Percentiles rank a stretch among this genome's conserved stretches.
phyloP scores from a whole-genome alignment of 1,284 basidiomycete species.

The Rhodotorula sp. region DNA sequence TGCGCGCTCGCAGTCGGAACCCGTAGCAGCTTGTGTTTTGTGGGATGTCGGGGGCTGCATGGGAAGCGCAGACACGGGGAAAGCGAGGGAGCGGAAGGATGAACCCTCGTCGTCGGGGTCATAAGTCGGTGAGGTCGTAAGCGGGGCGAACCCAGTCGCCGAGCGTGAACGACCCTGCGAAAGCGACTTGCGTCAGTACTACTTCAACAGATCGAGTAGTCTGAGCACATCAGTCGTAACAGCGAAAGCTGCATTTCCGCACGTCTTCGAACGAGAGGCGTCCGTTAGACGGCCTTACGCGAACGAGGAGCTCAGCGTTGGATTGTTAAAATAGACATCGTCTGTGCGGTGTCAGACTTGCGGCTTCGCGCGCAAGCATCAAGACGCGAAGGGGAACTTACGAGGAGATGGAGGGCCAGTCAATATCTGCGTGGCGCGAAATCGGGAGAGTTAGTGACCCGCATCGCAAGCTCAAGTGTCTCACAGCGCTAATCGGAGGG shows the following conservation, averaged over 20 bases:
- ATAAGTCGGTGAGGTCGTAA: too few relatives aligned
- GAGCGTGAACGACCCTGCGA: too few relatives aligned
- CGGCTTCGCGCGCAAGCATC: too few relatives aligned
- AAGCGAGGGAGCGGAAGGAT: neutral
- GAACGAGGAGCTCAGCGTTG: slow-evolving; percentile 11
- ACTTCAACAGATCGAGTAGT: neutral
- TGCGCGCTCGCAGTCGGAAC: neutral
- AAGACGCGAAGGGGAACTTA: too few relatives aligned
- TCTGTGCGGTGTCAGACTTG: neutral
- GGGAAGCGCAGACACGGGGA: neutral
- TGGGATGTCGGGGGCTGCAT: neutral
- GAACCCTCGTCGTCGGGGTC: too few relatives aligned
- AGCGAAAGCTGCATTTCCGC: neutral
- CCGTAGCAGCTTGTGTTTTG: neutral
- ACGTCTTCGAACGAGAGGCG: neutral
- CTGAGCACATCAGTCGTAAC: slow-evolving; percentile 3
- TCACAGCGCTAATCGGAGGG: too few relatives aligned
- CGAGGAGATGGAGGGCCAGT: too few relatives aligned
- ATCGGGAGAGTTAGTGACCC: too few relatives aligned
- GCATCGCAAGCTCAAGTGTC: too few relatives aligned
- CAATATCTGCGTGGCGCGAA: too few relatives aligned
- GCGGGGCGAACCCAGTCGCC: neutral
- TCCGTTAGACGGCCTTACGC: neutral
- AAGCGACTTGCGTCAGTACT: too few relatives aligned
- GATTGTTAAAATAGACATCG: slow-evolving; percentile 14